These are phyloP conservation scores for Chaetoscypha palmicola DNA, from an alignment of 2,329 filamentous ascomycete species.

Conservation along the genomic window DNA sequence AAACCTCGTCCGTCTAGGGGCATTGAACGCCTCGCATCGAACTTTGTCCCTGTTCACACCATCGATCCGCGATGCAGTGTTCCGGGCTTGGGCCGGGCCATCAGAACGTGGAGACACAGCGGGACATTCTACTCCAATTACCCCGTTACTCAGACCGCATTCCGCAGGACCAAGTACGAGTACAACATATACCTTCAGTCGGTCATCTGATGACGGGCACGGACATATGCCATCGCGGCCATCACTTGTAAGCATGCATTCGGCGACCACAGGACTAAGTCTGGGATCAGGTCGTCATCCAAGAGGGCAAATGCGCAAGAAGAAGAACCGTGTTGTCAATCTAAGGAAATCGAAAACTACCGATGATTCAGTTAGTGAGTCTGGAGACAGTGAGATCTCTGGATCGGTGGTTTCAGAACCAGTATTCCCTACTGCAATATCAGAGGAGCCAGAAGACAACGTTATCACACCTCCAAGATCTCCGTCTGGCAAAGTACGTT, in stretches of 20 bases:
- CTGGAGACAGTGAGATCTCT: constrained; percentile 41
- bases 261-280: constrained; percentile 54
- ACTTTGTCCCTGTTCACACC: constrained; percentile 90
- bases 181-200: constrained; percentile 66
- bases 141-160: constrained; percentile 52
- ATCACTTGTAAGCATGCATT: constrained; percentile 55
- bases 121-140: constrained; percentile 30
- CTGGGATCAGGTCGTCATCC: constrained; percentile 53
- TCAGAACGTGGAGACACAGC: constrained; percentile 59
- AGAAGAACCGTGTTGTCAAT: constrained; percentile 79
- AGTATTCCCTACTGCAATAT: constrained; percentile 47
- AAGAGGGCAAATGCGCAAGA: constrained; percentile 62
- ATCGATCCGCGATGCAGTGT: constrained; percentile 82
- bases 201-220: constrained; percentile 55
- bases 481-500: constrained; percentile 33
- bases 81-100: constrained; percentile 82
- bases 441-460: constrained; percentile 54
- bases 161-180: constrained; percentile 51
- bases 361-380: constrained; percentile 44
- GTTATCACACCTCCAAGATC: constrained; percentile 45
- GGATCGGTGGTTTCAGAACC: constrained; percentile 56
- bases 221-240: constrained; percentile 54
- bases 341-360: constrained; percentile 53
- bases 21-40: constrained; percentile 79
- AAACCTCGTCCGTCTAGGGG: constrained; percentile 76